Conservation (phyloP, 1,139 yeast species). For the Ogataea hybrid region DNA sequence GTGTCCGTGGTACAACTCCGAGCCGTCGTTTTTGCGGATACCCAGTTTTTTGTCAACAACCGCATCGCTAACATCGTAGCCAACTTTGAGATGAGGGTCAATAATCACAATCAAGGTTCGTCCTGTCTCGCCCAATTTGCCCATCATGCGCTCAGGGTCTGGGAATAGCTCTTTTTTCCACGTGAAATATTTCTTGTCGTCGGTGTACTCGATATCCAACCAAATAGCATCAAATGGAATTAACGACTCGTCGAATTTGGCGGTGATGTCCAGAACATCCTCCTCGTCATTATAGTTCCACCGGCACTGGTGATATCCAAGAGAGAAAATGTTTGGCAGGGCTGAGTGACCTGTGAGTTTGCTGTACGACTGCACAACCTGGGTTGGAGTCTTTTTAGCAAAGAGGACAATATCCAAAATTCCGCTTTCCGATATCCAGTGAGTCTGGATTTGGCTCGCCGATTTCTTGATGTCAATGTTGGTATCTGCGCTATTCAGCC, state of each 20-base stretch:
- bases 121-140: slow-evolving; percentile 63
- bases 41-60: slow-evolving; percentile 40
- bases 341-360: slow-evolving; percentile 69
- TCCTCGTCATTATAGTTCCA: slow-evolving; percentile 93
- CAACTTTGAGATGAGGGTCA: slow-evolving; percentile 86
- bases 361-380: slow-evolving; percentile 63
- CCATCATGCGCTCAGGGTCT: slow-evolving; percentile 65
- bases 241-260: slow-evolving; percentile 65
- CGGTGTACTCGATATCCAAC: slow-evolving; percentile 94
- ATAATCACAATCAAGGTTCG: slow-evolving; percentile 81
- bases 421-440: slow-evolving; percentile 96
- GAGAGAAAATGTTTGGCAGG: slow-evolving; percentile 76
- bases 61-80: slow-evolving; percentile 61
- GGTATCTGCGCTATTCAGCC: slow-evolving; percentile 94
- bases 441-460: slow-evolving; percentile 44
- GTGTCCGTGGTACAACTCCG: slow-evolving; percentile 67
- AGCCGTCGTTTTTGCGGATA: slow-evolving; percentile 41
- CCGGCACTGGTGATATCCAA: slow-evolving; percentile 94
- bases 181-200: slow-evolving; percentile 81
- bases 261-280: slow-evolving; percentile 72
- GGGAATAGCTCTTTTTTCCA: slow-evolving; percentile 82
- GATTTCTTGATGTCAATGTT: slow-evolving; percentile 66
- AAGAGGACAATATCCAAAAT: slow-evolving; percentile 71
- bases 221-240: slow-evolving; percentile 93
- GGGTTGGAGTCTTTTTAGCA: slow-evolving; percentile 59